Percentiles rank a stretch among this genome's conserved stretches.
Evolutionary conservation across 371 early-diverging fungal genomes (phyloP).

Genomic region (Apophysomyces ossiformis): DNA sequence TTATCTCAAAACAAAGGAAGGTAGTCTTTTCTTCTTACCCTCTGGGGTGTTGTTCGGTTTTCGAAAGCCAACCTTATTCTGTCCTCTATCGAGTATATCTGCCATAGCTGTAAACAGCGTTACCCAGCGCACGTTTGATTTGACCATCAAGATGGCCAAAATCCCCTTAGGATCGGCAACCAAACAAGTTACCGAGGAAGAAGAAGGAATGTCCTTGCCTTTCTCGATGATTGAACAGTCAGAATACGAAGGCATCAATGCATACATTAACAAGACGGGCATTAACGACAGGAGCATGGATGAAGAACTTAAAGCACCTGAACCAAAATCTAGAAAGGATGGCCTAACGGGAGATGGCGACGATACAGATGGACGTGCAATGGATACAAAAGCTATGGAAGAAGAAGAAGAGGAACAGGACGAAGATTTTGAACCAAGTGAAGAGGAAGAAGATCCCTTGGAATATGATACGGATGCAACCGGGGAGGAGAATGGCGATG

Average conservation of each 20-base stretch:
- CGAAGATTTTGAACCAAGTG: slow-evolving; percentile 39
- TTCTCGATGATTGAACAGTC: slow-evolving; percentile 64
- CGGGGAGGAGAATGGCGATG: background rate
- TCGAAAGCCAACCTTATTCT: slow-evolving; percentile 60
- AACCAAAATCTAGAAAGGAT: slow-evolving; percentile 16
- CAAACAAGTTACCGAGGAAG: slow-evolving; percentile 21
- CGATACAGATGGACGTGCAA: slow-evolving; percentile 2
- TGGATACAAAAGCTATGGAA: slow-evolving; percentile 22
- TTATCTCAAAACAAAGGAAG: slow-evolving; percentile 55
- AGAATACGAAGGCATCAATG: slow-evolving; percentile 53
- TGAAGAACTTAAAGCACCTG: slow-evolving; percentile 44
- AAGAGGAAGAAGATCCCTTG: slow-evolving; percentile 44
- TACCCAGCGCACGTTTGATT: slow-evolving; percentile 63
- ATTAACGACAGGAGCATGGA: slow-evolving; percentile 51
- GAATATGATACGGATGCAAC: slow-evolving; percentile 44
- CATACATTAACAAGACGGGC: slow-evolving; percentile 43
- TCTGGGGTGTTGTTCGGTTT: slow-evolving; percentile 66
- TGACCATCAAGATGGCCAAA: slow-evolving; percentile 29
- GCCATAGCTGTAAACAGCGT: slow-evolving; percentile 43
- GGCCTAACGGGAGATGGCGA: background rate
- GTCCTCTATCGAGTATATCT: slow-evolving; percentile 42
- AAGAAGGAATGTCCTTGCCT: slow-evolving; percentile 34
- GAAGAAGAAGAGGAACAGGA: slow-evolving; percentile 36
- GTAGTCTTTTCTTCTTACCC: slow-evolving; percentile 56
- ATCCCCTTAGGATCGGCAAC: slow-evolving; percentile 23